A percentile compares a stretch with the other conserved stretches of the same genome.
phyloP scores from a whole-genome alignment of 139 green algal species.

The Auxenochlorella pyrenoidosa region DNA sequence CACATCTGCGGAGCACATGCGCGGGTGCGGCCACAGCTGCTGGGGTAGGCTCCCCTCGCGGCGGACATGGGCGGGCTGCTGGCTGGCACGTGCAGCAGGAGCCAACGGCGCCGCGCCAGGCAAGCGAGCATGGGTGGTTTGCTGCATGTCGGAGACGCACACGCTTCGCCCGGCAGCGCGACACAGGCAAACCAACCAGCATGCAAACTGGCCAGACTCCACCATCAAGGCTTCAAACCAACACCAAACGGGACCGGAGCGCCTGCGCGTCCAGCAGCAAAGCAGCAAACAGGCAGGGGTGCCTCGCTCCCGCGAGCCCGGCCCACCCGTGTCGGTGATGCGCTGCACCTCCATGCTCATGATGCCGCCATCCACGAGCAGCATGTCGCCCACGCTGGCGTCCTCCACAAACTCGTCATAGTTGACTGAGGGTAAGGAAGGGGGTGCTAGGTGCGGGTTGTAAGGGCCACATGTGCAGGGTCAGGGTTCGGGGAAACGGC shows the following conservation, averaged over 20 bases:
- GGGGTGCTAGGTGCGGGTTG: no score
- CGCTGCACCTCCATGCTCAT: constrained; percentile 67
- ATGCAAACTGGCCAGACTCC: no score
- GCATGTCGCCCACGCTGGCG: constrained; percentile 71
- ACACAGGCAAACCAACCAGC: background rate
- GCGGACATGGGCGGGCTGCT: no score
- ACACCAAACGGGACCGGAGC: background rate
- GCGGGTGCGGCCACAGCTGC: no score
- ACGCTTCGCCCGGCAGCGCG: no score
- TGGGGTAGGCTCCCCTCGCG: no score
- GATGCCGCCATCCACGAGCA: constrained; percentile 86
- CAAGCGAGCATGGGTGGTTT: no score
- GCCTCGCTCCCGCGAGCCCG: no score
- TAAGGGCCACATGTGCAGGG: no score
- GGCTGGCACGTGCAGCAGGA: background rate
- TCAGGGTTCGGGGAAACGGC: no score
- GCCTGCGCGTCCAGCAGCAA: background rate
- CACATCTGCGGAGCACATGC: constrained; percentile 55
- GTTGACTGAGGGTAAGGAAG: constrained; percentile 61
- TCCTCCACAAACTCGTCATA: constrained; percentile 88
- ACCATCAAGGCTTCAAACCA: no score
- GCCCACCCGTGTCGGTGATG: constrained; percentile 50
- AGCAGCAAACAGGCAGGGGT: background rate
- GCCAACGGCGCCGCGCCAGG: background rate
- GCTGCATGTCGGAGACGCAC: no score